Conservation (phyloP, 179 eudicot genomes). For the Gypsophila paniculata region DNA sequence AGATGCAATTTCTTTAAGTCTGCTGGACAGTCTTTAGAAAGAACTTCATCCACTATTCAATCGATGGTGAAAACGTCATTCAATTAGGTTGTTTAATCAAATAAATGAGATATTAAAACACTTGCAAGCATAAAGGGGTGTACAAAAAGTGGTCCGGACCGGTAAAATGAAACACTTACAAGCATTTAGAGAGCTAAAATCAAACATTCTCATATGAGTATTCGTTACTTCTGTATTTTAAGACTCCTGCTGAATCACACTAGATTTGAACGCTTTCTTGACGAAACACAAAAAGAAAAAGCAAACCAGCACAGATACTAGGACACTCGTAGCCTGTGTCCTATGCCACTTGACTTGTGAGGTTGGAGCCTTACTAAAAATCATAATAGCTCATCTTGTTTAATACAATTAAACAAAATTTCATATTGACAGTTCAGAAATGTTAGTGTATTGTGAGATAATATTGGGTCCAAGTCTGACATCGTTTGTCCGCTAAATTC, state of each 20-base stretch:
- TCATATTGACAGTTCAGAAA: neutral
- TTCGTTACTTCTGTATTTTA: neutral
- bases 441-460: neutral
- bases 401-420: no score
- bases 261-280: neutral
- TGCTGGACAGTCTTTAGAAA: slow-evolving; percentile 36
- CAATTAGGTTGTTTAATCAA: neutral
- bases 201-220: no score
- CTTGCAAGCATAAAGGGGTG: no score
- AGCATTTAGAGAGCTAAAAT: no score
- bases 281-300: neutral
- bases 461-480: neutral
- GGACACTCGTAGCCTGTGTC: neutral
- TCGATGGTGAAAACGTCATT: slow-evolving; percentile 13
- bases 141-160: no score
- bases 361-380: neutral
- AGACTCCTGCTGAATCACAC: neutral
- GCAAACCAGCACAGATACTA: neutral
- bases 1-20: slow-evolving; percentile 49
- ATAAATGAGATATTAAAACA: neutral
- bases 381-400: neutral
- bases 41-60: slow-evolving; percentile 51
- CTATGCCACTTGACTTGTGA: neutral
- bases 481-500: neutral
- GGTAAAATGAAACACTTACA: no score